Evolutionary conservation across 805 yeast species (phyloP).

Genomic region (Yarrowia porcina): DNA sequence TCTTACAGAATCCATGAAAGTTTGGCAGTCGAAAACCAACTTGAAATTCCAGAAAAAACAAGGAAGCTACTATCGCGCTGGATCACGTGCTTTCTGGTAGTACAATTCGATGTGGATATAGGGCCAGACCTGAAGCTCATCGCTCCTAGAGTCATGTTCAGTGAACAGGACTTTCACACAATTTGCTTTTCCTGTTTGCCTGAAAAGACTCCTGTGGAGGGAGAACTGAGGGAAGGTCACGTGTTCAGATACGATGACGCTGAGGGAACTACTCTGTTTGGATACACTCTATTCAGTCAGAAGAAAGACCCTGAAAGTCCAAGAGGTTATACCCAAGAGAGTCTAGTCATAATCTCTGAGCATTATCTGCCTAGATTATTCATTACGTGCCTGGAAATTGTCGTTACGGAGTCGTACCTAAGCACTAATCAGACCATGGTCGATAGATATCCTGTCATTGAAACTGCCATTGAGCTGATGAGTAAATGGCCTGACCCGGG

Average conservation of each 20-base stretch:
- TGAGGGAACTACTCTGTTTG: conserved; percentile 27
- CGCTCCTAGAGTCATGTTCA: conserved; percentile 32
- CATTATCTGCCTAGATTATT: conserved; percentile 31
- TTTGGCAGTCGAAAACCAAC: conserved; percentile 28
- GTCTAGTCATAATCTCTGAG: conserved; percentile 31
- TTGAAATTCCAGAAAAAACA: conserved; percentile 24
- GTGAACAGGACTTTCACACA: conserved; percentile 33
- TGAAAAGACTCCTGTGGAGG: conserved; percentile 29
- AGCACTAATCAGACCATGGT: conserved; percentile 27
- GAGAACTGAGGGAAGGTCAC: conserved; percentile 22
- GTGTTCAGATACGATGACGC: conserved; percentile 27
- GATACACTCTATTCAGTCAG: conserved; percentile 31
- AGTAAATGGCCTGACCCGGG: conserved; percentile 33
- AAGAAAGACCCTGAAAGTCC: conserved; percentile 26
- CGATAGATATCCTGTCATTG: conserved; percentile 31
- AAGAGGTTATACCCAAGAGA: conserved; percentile 34
- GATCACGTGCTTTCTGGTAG: conserved; percentile 31
- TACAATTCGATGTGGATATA: conserved; percentile 33
- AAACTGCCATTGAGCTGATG: conserved; percentile 32
- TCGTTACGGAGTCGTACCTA: conserved; percentile 26
- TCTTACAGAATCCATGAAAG: conserved; percentile 45
- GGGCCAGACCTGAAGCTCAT: conserved; percentile 35
- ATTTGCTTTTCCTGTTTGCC: conserved; percentile 35
- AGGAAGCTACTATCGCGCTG: conserved; percentile 25
- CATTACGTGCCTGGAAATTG: conserved; percentile 28